Conservation (phyloP, 352 stramenopile genomes). For the Pythium chondricola region DNA sequence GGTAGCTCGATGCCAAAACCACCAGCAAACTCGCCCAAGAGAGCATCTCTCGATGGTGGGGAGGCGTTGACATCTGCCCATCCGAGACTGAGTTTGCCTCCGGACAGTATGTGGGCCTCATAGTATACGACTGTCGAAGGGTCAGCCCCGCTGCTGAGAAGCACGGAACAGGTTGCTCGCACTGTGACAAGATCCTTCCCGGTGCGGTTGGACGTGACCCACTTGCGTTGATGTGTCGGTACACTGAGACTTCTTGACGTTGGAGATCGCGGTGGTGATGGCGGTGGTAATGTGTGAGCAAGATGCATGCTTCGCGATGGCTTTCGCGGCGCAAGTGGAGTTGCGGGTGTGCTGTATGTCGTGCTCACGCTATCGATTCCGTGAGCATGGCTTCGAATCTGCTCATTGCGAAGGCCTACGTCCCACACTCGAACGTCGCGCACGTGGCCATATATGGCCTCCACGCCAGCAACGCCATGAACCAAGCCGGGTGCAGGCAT, state of each 20-base stretch:
- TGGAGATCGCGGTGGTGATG: conserved; percentile 20
- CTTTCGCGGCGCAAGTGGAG: conserved; percentile 19
- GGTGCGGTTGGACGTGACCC: conserved; percentile 50
- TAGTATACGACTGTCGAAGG: conserved; percentile 31
- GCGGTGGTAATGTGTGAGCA: conserved; percentile 17
- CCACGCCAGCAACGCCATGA: no score
- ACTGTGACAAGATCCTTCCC: conserved; percentile 34
- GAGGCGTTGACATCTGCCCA: conserved; percentile 19
- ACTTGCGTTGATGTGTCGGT: conserved; percentile 35
- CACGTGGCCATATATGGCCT: conserved; percentile 26
- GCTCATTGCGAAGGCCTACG: conserved; percentile 41
- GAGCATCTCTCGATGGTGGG: conserved; percentile 7
- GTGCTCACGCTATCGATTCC: conserved; percentile 38
- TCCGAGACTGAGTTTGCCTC: conserved; percentile 44
- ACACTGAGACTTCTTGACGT: conserved; percentile 20
- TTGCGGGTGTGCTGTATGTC: no score
- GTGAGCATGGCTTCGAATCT: conserved; percentile 43
- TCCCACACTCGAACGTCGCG: conserved; percentile 63
- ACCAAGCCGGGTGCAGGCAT: no score
- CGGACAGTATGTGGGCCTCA: conserved; percentile 42
- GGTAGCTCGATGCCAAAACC: conserved; percentile 46
- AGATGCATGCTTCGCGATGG: background rate
- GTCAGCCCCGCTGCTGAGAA: background rate
- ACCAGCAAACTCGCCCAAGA: conserved; percentile 33
- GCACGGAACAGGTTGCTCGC: conserved; percentile 19